Conservation (phyloP, 2,329 filamentous ascomycete genomes). For the Nigrograna mackinnonii region DNA sequence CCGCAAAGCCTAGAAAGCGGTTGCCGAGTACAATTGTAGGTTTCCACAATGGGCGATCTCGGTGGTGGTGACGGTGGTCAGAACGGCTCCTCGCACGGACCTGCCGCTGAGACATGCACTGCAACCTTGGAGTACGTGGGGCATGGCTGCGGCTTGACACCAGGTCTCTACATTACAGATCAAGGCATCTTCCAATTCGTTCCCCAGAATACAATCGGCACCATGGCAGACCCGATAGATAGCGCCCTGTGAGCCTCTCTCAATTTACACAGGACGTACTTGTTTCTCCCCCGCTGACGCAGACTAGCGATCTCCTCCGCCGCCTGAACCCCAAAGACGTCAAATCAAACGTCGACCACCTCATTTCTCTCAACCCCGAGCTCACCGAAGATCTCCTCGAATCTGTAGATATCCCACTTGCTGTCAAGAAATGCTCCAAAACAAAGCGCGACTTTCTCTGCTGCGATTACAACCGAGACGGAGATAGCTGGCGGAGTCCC, state of each 20-base stretch:
- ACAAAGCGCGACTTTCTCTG: conserved; percentile 94
- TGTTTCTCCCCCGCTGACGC: conserved; percentile 13
- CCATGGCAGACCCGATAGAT: conserved; percentile 53
- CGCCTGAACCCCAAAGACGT: conserved; percentile 96
- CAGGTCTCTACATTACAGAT: conserved; percentile 7
- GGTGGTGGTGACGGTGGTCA: too few species aligned
- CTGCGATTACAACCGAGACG: conserved; percentile 99
- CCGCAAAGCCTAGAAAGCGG: too few species aligned
- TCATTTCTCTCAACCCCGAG: conserved; percentile 86
- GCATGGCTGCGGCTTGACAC: conserved; percentile 14
- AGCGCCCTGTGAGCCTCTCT: conserved; percentile 68
- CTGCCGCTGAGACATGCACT: neutral
- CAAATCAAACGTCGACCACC: conserved; percentile 80
- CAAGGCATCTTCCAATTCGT: conserved; percentile 1
- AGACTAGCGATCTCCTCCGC: conserved; percentile 87
- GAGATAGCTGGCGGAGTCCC: conserved; percentile 95
- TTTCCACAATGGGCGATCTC: too few species aligned
- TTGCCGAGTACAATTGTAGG: too few species aligned
- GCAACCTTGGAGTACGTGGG: conserved; percentile 18
- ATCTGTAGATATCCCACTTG: conserved; percentile 93
- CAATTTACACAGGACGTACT: conserved; percentile 17
- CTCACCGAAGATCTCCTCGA: conserved; percentile 97
- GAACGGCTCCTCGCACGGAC: too few species aligned
- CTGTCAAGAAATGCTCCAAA: conserved; percentile 81
- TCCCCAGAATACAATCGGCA: conserved; percentile 11